Percentiles rank a stretch among this genome's conserved stretches.
Evolutionary conservation across 2,329 filamentous ascomycete genomes (phyloP).

Genomic region (Paraphoma sp.): DNA sequence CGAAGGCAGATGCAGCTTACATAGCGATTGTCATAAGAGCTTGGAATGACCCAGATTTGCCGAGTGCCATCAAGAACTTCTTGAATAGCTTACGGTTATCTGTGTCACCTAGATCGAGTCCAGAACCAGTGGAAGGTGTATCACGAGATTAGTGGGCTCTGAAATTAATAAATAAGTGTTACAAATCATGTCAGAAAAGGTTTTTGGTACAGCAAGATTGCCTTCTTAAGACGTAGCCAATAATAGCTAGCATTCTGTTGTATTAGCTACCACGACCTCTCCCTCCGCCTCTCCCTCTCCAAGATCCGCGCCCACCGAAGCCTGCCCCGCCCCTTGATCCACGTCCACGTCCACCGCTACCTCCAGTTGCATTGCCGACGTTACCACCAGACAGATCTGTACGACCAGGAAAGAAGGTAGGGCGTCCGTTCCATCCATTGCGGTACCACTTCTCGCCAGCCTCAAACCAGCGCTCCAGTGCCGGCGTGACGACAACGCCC

Average conservation of each 20-base stretch:
- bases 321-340: too few species aligned
- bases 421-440: slow-evolving; percentile 16
- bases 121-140: not conserved
- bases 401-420: slow-evolving; percentile 24
- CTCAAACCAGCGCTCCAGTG: slow-evolving; percentile 20
- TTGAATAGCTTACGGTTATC: slow-evolving; percentile 22
- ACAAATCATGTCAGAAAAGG: too few species aligned
- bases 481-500: slow-evolving; percentile 15
- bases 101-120: not conserved
- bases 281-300: too few species aligned
- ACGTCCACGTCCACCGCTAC: too few species aligned
- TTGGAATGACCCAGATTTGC: slow-evolving; percentile 24
- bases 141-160: not conserved
- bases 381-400: too few species aligned
- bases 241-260: too few species aligned
- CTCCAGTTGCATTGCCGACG: too few species aligned
- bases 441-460: slow-evolving; percentile 19
- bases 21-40: slow-evolving; percentile 12
- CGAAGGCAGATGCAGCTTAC: slow-evolving; percentile 19
- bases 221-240: too few species aligned
- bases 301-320: too few species aligned
- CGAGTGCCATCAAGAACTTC: slow-evolving; percentile 28
- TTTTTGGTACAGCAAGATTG: too few species aligned
- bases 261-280: too few species aligned
- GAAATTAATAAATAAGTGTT: too few species aligned